Conservation (phyloP, 352 stramenopile species). For the Globisporangium rhizosaccharum region DNA sequence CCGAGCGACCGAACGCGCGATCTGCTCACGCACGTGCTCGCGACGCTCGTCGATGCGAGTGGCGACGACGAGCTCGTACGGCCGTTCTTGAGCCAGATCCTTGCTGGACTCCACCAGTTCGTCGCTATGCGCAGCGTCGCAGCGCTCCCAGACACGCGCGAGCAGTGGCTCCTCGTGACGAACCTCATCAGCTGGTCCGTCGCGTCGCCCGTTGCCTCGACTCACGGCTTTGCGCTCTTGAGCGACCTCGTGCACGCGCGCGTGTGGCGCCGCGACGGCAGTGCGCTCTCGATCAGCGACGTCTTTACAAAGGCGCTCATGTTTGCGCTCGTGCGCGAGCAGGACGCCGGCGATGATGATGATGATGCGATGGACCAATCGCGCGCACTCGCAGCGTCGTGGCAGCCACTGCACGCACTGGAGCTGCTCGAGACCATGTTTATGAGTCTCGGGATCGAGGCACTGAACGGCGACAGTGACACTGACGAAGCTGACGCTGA, state of each 20-base stretch:
- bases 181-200: slow-evolving; percentile 60
- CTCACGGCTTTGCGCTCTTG: slow-evolving; percentile 55
- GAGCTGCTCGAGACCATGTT: slow-evolving; percentile 59
- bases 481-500: slow-evolving; percentile 37
- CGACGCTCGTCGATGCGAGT: slow-evolving; percentile 50
- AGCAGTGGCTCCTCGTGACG: slow-evolving; percentile 59
- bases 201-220: slow-evolving; percentile 30
- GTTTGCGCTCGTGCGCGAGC: slow-evolving; percentile 35
- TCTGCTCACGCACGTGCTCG: slow-evolving; percentile 39
- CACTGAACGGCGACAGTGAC: slow-evolving; percentile 30
- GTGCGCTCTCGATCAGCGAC: slow-evolving; percentile 51
- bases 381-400: slow-evolving; percentile 3
- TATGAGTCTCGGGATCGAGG: slow-evolving; percentile 26
- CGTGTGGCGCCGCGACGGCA: slow-evolving; percentile 47
- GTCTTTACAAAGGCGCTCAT: slow-evolving; percentile 61
- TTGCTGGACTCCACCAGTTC: slow-evolving; percentile 41
- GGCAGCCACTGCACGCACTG: slow-evolving; percentile 27
- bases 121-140: slow-evolving; percentile 31
- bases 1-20: slow-evolving; percentile 28
- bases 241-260: slow-evolving; percentile 49
- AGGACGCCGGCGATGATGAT: slow-evolving; percentile 14
- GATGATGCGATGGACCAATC: slow-evolving; percentile 3
- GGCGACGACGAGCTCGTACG: slow-evolving; percentile 51
- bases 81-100: slow-evolving; percentile 59
- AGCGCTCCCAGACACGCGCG: slow-evolving; percentile 29